Evolutionary conservation across 371 early-diverging fungal species (phyloP).

Genomic region (Mycotypha africana): DNA sequence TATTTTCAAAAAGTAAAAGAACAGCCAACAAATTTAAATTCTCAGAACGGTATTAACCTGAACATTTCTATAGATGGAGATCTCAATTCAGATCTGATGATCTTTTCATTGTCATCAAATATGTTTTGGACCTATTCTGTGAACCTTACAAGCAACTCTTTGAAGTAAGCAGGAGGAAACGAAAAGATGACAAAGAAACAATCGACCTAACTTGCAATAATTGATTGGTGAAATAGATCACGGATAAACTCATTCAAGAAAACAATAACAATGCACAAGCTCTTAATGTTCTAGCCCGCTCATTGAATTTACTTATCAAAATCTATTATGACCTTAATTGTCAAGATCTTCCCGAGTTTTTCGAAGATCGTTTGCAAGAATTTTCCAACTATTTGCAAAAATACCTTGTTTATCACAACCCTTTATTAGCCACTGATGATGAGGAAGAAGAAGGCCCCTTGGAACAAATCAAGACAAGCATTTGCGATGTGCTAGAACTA

Average conservation of each 20-base stretch:
- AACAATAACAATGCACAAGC: slow-evolving; percentile 58
- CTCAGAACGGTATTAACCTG: not conserved
- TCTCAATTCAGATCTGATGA: slow-evolving; percentile 73
- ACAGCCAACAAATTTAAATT: not conserved
- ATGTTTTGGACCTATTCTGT: slow-evolving; percentile 82
- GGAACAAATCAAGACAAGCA: slow-evolving; percentile 83
- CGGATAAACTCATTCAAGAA: slow-evolving; percentile 72
- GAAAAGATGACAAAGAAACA: too few relatives aligned
- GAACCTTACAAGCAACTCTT: slow-evolving; percentile 79
- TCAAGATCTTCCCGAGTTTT: slow-evolving; percentile 95
- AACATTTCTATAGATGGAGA: slow-evolving; percentile 66
- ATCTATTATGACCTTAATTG: slow-evolving; percentile 89
- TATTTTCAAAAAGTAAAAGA: slow-evolving; percentile 85
- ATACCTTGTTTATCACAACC: slow-evolving; percentile 79
- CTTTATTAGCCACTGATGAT: slow-evolving; percentile 66
- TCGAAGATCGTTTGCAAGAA: slow-evolving; percentile 81
- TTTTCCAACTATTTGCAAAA: slow-evolving; percentile 81
- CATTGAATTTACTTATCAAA: slow-evolving; percentile 73
- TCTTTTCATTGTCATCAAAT: slow-evolving; percentile 85
- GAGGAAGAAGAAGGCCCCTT: slow-evolving; percentile 83
- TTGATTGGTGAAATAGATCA: slow-evolving; percentile 58
- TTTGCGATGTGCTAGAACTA: slow-evolving; percentile 86
- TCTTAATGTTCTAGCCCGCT: slow-evolving; percentile 67
- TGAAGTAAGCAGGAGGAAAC: too few relatives aligned
- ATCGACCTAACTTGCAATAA: not conserved